Evolutionary conservation across 106 monocot genomes (phyloP).

Genomic region (Platanthera zijinensis): DNA sequence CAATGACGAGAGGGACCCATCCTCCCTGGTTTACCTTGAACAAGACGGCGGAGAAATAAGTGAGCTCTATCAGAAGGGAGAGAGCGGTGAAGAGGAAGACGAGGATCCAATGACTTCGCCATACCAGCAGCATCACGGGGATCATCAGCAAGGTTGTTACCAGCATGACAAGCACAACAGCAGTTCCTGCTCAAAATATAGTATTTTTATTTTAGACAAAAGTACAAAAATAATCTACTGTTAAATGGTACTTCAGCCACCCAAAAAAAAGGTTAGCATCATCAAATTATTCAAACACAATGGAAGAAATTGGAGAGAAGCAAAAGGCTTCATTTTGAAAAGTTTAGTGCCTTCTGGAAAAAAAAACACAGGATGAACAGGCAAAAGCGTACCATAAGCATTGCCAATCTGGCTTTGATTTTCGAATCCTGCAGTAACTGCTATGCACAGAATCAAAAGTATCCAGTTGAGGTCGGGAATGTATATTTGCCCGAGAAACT

Average conservation of each 20-base stretch:
- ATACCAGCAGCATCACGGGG: constrained; percentile 77
- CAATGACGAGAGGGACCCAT: constrained; percentile 78
- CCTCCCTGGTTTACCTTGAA: constrained; percentile 79
- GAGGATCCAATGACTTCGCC: constrained; percentile 81
- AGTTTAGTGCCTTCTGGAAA: too few species aligned
- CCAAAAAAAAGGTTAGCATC: too few species aligned
- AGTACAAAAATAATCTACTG: too few species aligned
- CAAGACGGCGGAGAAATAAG: constrained; percentile 64
- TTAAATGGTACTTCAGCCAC: too few species aligned
- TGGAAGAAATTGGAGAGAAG: too few species aligned
- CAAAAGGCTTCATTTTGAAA: too few species aligned
- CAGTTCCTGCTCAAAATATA: constrained; percentile 45
- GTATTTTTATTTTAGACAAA: not conserved
- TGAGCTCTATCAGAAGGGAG: constrained; percentile 61
- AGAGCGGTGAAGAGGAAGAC: constrained; percentile 47
- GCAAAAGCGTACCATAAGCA: constrained; percentile 60
- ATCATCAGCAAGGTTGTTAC: constrained; percentile 86
- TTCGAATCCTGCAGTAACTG: constrained; percentile 88
- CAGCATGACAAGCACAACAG: constrained; percentile 80
- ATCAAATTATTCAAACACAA: too few species aligned
- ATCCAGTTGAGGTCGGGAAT: constrained; percentile 98
- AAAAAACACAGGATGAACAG: too few species aligned
- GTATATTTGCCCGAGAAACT: constrained; percentile 89
- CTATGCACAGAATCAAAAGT: constrained; percentile 86
- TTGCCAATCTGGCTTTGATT: constrained; percentile 95